phyloP scores from a whole-genome alignment of 2,329 filamentous ascomycete species.

The Trichophyton mentagrophytes region DNA sequence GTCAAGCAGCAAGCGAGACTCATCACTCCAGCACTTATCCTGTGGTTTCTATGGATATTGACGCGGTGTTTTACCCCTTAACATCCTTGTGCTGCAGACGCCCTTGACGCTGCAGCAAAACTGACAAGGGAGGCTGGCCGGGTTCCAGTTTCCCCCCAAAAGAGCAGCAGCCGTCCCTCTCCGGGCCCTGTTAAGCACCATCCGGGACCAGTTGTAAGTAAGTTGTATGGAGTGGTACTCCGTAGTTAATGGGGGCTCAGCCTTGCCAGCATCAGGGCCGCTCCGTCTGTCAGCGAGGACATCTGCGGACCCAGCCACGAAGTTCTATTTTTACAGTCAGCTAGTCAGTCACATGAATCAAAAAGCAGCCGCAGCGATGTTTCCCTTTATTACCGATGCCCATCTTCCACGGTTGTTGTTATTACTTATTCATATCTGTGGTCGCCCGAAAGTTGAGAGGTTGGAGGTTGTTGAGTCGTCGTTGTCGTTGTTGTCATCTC shows the following conservation, averaged over 20 bases:
- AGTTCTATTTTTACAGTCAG: background rate
- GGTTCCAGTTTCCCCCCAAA: background rate
- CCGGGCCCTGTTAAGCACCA: too few relatives aligned
- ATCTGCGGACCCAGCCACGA: background rate
- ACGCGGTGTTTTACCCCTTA: background rate
- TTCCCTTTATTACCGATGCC: background rate
- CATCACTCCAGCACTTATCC: background rate
- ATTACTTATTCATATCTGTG: background rate
- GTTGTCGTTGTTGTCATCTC: background rate
- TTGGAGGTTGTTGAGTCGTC: background rate
- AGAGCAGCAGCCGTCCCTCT: too few relatives aligned
- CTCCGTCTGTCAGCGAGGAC: background rate
- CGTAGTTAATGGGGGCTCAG: background rate
- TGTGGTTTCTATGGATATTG: background rate
- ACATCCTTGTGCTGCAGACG: background rate
- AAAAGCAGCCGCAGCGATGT: background rate
- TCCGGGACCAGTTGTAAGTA: too few relatives aligned
- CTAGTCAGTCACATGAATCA: background rate
- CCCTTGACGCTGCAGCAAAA: background rate
- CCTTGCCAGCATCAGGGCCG: background rate
- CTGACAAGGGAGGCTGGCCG: background rate
- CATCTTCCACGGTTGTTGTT: background rate
- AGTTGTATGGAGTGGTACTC: background rate
- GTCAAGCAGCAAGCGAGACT: too few relatives aligned
- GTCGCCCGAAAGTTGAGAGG: background rate